Evolutionary conservation across 1,284 basidiomycete genomes (phyloP).

Genomic region (Anthracocystis panici-leucophaei): DNA sequence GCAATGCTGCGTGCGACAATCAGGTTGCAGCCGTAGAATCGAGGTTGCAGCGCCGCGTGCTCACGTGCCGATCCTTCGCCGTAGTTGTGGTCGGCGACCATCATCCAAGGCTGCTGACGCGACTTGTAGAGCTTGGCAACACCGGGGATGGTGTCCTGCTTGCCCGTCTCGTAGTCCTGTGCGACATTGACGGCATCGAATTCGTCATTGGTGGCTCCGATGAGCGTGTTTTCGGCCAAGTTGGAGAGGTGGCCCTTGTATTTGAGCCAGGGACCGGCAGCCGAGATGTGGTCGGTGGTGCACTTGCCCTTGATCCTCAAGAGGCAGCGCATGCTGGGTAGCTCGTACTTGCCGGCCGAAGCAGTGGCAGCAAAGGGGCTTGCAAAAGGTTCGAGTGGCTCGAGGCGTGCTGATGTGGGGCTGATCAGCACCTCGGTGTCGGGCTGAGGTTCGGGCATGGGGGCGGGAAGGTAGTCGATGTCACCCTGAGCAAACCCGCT

Average conservation of each 20-base stretch:
- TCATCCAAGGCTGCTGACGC: slow-evolving; percentile 78
- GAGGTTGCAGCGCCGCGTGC: slow-evolving; percentile 95
- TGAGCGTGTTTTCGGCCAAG: slow-evolving; percentile 89
- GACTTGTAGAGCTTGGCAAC: slow-evolving; percentile 63
- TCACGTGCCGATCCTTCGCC: slow-evolving; percentile 98
- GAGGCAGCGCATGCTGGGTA: slow-evolving; percentile 78
- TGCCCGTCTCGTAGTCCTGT: slow-evolving; percentile 61
- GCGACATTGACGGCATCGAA: slow-evolving; percentile 71
- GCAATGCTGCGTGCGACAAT: slow-evolving; percentile 72
- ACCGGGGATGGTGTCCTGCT: slow-evolving; percentile 66
- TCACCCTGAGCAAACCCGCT: slow-evolving; percentile 86
- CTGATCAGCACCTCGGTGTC: slow-evolving; percentile 80
- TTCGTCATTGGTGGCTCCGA: slow-evolving; percentile 70
- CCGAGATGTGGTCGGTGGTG: slow-evolving; percentile 81
- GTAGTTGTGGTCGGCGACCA: slow-evolving; percentile 88
- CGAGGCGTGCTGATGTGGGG: slow-evolving; percentile 75
- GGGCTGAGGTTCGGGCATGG: slow-evolving; percentile 77
- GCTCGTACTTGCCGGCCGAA: slow-evolving; percentile 75
- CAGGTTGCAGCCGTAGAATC: slow-evolving; percentile 81
- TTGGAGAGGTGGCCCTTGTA: slow-evolving; percentile 94
- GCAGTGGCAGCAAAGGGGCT: slow-evolving; percentile 77
- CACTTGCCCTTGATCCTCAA: slow-evolving; percentile 96
- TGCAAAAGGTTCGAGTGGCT: slow-evolving; percentile 86
- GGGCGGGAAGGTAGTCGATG: slow-evolving; percentile 81
- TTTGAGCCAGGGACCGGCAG: slow-evolving; percentile 83